Evolutionary conservation across 345 rosid genomes (phyloP).

Genomic region (Conringia planisiliqua): DNA sequence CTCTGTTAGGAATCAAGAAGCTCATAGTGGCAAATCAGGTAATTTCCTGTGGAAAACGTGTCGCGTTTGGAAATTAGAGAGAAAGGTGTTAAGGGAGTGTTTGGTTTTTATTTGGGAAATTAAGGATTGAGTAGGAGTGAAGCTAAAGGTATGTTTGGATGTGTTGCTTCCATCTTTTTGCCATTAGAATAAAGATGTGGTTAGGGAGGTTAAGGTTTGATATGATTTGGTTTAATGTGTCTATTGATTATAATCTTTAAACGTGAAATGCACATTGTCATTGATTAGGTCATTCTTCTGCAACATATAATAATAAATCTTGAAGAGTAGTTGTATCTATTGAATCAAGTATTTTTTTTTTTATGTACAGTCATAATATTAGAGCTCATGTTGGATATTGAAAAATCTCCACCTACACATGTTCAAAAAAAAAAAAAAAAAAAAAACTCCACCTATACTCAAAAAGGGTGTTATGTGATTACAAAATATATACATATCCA

Average conservation of each 20-base stretch:
- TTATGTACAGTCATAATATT: not conserved
- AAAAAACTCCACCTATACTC: too few relatives aligned
- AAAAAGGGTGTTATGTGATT: too few relatives aligned
- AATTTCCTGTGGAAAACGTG: not conserved
- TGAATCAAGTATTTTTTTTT: not conserved
- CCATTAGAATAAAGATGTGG: constrained; percentile 23
- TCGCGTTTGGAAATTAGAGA: not conserved
- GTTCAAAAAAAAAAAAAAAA: too few relatives aligned
- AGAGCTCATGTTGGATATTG: not conserved
- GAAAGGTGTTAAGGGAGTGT: constrained; percentile 35
- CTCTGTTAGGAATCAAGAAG: constrained; percentile 35
- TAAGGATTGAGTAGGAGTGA: constrained; percentile 52
- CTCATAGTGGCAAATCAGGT: constrained; percentile 35
- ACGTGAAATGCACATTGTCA: constrained; percentile 32
- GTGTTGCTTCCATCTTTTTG: constrained; percentile 31
- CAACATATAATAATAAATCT: not conserved
- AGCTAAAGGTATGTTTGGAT: constrained; percentile 32
- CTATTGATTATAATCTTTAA: constrained; percentile 16
- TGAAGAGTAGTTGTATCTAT: not conserved
- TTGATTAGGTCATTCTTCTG: not conserved
- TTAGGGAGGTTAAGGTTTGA: constrained; percentile 17
- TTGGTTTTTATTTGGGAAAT: constrained; percentile 23
- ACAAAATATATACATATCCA: too few relatives aligned
- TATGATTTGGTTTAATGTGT: not conserved
- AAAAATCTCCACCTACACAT: not conserved